A percentile compares a stretch with the other conserved stretches of the same genome.
Evolutionary conservation across 139 green algal genomes (phyloP).

Genomic region (Spirogloea muscicola): DNA sequence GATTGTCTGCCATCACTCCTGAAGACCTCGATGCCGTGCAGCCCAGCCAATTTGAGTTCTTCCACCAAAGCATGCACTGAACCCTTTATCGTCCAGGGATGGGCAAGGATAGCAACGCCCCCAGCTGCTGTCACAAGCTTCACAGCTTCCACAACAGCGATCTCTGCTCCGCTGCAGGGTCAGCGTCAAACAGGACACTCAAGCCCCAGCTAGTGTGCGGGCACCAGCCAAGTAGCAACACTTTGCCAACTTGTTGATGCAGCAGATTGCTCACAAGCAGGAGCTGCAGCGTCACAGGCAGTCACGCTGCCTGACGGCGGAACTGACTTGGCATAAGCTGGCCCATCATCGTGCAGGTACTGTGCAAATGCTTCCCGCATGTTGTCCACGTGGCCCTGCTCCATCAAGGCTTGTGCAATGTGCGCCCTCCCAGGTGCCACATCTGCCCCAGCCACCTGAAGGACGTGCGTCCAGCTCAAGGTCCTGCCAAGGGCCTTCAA

Average conservation of each 20-base stretch:
- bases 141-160: conserved; percentile 19
- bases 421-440: conserved; percentile 32
- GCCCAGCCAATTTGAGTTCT: background rate
- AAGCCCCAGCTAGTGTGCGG: no score
- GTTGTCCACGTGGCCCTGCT: conserved; percentile 13
- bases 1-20: background rate
- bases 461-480: conserved; percentile 4
- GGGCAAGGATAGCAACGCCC: conserved; percentile 34
- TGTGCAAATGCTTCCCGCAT: conserved; percentile 27
- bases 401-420: conserved; percentile 26
- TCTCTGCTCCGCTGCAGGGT: conserved; percentile 10
- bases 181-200: background rate
- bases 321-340: conserved; percentile 26
- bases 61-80: background rate
- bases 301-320: background rate
- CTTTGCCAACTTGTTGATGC: background rate
- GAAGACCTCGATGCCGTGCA: conserved; percentile 35
- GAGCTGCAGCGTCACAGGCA: background rate
- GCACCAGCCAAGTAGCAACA: background rate
- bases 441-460: conserved; percentile 13
- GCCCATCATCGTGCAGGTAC: conserved; percentile 34
- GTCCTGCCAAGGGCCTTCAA: conserved; percentile 14
- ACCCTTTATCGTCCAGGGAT: conserved; percentile 24
- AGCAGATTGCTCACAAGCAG: background rate
- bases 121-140: conserved; percentile 7